A percentile compares a stretch with the other conserved stretches of the same genome.
phyloP scores from a whole-genome alignment of 495 filamentous ascomycete species.

The Neurospora cerealis region DNA sequence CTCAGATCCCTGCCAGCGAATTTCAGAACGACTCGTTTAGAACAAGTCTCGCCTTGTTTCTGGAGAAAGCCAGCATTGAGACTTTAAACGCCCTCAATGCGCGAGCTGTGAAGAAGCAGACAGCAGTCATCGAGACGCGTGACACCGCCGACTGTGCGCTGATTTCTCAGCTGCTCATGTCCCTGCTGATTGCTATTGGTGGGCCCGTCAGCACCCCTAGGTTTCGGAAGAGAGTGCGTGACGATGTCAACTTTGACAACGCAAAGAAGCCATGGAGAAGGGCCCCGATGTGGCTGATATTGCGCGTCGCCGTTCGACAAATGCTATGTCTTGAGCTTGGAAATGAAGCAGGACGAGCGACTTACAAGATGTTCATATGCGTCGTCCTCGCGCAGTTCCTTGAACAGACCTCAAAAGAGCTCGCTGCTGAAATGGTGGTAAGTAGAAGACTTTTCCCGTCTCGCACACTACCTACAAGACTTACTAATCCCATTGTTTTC shows the following conservation, averaged over 20 bases:
- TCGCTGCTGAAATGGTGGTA: slow-evolving; percentile 1
- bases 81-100: neutral
- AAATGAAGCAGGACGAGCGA: slow-evolving; percentile 31
- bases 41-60: neutral
- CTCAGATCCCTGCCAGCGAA: neutral
- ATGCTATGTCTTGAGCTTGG: slow-evolving; percentile 37
- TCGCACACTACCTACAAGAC: neutral
- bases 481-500: slow-evolving; percentile 1
- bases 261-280: slow-evolving; percentile 47
- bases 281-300: slow-evolving; percentile 46
- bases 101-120: neutral
- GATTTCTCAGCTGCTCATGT: neutral
- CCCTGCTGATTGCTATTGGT: neutral
- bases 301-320: slow-evolving; percentile 45
- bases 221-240: slow-evolving; percentile 47
- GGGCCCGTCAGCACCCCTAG: slow-evolving; percentile 8
- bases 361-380: slow-evolving; percentile 50
- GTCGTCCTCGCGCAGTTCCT: slow-evolving; percentile 34
- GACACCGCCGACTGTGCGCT: neutral
- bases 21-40: neutral
- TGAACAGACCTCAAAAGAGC: slow-evolving; percentile 20
- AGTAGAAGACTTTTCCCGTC: neutral
- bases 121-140: neutral
- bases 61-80: neutral
- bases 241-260: slow-evolving; percentile 42